Evolutionary conservation across 306 rosid species (phyloP), one percentile per base, ranked within the genome.

Genomic region (Vigna unguiculata): DNA sequence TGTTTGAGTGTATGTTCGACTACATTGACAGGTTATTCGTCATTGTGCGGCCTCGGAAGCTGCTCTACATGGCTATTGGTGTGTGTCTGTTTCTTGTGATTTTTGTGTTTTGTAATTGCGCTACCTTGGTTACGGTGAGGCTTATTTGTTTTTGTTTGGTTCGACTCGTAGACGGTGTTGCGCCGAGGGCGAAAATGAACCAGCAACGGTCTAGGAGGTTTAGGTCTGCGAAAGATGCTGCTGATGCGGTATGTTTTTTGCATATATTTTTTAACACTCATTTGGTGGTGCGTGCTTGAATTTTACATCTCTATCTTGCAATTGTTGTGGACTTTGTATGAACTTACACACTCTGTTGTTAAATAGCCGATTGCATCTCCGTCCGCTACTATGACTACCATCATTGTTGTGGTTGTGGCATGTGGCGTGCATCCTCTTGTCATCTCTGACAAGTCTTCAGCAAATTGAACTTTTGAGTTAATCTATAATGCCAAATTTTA

Each of bases 171-270:
- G 99, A 96, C 80, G 99, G 99, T 78, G 99, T 96, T 86, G 99
- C 99, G 52, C 99, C 99, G 2, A 89, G 99, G 88, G 99, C 99
- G 14, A 96, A 96, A 80, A 96, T 96, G 99, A 96, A 92, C 78
- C 99, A 96, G 71, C 99, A 92, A 46, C 78, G 99, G 46, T 92
- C 96, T 71, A 90, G 99, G 74, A 90, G 99, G 60, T 96, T 96
- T 84, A 89, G 97, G 83, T 83, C 99, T 46, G 97, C 98, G 9
- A 96, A 96, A 87, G 99, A 96, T 78, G 98, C 99, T 60, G 65
- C 91, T 62, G 98, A 91, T 38, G 87, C 98, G 83, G 99, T 96
- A 87, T 65, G 93, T 87, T 60, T 14, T 59, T 45, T 77, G 52
- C 72, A 76, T 32, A 52, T 53, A 75, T 66, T 55, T 12, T 6